Base-by-base conservation (phyloP, 768 basidiomycete genomes). In the Coprinopsis sp. region DNA sequence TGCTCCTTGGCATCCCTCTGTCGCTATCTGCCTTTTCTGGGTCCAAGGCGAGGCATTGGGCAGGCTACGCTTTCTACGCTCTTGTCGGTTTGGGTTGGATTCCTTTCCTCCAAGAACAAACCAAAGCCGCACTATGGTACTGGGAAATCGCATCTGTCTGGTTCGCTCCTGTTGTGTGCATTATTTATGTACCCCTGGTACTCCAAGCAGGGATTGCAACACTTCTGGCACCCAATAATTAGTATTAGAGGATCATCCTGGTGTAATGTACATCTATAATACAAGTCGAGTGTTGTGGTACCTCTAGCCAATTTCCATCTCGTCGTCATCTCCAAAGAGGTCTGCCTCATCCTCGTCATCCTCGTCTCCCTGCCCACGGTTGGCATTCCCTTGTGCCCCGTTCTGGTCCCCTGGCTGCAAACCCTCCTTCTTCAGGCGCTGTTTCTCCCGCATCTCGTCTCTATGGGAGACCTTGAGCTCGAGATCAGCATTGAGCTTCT, bases 401-500 rank as follows among this genome's bases (percentile, higher is more conserved):
- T 71, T 65, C 42, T 66, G 62, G 16, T 61, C 68, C 12, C 61
- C 50, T 72, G 73, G 49, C 64, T 60, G 4, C 61, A 79, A 74
- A 3, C 86, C 86, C 59, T 86, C 86, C 56, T 86, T 86, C 62
- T 75, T 74, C 59, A 82, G 64, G 34, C 84, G 75, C 55, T 82
- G 82, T 57, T 81, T 74, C 65, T 91, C 88, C 56, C 80, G 82
- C 61, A 91, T 66, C 55, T 86, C 87, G 53, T 91, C 89, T 46
- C 84, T 74, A 59, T 91, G 90, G 1, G 76, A 76, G 8, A 76
- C 67, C 61, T 93, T 94, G 77, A 84, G 82, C 53, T 94, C 92
- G 24, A 94, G 69, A 60, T 96, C 92, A 28, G 81, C 78, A 10
- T 82, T 78, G 38, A 96, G 73, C 65, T 95, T 96, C 71, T 84